phyloP scores from a whole-genome alignment of 192 early-diverging fungal species.

The Linnemannia exigua region DNA sequence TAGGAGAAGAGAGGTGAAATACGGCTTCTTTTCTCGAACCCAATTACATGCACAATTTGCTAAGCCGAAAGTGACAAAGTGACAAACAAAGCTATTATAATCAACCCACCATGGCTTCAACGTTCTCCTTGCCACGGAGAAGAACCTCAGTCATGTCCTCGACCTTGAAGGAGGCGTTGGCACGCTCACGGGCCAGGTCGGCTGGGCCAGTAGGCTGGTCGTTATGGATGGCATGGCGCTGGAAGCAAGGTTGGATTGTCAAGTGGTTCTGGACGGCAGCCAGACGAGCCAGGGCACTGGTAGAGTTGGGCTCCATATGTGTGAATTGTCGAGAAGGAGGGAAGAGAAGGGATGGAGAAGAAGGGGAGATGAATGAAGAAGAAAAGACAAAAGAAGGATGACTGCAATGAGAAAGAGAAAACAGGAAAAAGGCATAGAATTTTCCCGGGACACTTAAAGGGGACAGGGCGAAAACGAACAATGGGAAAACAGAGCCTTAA shows the following conservation, averaged over 20 bases:
- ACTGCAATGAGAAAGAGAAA: background rate
- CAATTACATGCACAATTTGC: background rate
- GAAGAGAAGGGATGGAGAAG: background rate
- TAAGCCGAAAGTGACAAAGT: background rate
- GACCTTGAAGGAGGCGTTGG: conserved; percentile 64
- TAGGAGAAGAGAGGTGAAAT: background rate
- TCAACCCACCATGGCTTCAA: conserved; percentile 54
- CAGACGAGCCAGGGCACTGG: conserved; percentile 45
- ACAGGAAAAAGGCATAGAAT: background rate
- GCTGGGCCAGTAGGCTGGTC: conserved; percentile 56
- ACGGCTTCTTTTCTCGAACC: background rate
- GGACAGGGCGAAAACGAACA: too few relatives aligned
- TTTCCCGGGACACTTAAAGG: too few relatives aligned
- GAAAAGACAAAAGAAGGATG: background rate
- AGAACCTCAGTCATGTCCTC: conserved; percentile 60
- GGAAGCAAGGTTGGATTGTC: conserved; percentile 43
- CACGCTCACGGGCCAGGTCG: conserved; percentile 65
- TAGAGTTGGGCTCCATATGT: conserved; percentile 19
- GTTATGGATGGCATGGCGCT: conserved; percentile 39
- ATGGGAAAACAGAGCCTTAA: too few relatives aligned
- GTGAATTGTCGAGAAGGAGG: background rate
- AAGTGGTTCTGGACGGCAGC: conserved; percentile 50
- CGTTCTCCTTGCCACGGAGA: conserved; percentile 58
- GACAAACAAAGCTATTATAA: background rate
- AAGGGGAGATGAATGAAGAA: background rate